These are phyloP conservation scores for Melastoma candidum DNA, from an alignment of 441 rosid species.

Conservation along the genomic window DNA sequence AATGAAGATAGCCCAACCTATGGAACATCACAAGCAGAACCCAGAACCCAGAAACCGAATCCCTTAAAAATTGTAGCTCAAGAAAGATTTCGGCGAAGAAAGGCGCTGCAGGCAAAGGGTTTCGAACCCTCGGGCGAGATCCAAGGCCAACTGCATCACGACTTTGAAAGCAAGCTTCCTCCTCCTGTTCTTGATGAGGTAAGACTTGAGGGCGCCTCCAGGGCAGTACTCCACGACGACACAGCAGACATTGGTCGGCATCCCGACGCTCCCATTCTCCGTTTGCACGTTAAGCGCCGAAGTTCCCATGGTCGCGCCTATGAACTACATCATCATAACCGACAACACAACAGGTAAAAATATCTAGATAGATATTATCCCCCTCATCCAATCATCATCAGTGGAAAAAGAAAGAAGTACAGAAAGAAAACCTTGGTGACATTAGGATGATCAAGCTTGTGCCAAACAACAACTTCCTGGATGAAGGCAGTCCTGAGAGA, in stretches of 20 bases:
- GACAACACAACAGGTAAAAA: no score
- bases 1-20: slow-evolving; percentile 93
- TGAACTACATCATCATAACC: slow-evolving; percentile 38
- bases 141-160: slow-evolving; percentile 84
- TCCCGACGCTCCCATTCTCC: slow-evolving; percentile 58
- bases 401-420: no score
- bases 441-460: slow-evolving; percentile 70
- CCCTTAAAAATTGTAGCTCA: neutral
- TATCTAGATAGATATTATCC: no score
- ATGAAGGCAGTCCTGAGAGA: slow-evolving; percentile 63
- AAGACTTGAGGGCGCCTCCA: slow-evolving; percentile 79
- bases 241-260: slow-evolving; percentile 83
- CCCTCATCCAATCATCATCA: no score
- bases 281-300: slow-evolving; percentile 66
- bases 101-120: slow-evolving; percentile 1
- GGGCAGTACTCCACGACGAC: slow-evolving; percentile 92
- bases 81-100: slow-evolving; percentile 4
- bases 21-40: slow-evolving; percentile 9
- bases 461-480: slow-evolving; percentile 74
- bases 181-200: slow-evolving; percentile 73
- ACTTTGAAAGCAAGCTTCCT: slow-evolving; percentile 84
- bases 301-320: slow-evolving; percentile 93
- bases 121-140: slow-evolving; percentile 84
- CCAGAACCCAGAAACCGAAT: neutral
- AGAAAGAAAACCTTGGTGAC: slow-evolving; percentile 44